These are phyloP conservation scores for Ophiostoma perfectum DNA, from an alignment of 2,329 filamentous ascomycete genomes.

Conservation along the genomic window DNA sequence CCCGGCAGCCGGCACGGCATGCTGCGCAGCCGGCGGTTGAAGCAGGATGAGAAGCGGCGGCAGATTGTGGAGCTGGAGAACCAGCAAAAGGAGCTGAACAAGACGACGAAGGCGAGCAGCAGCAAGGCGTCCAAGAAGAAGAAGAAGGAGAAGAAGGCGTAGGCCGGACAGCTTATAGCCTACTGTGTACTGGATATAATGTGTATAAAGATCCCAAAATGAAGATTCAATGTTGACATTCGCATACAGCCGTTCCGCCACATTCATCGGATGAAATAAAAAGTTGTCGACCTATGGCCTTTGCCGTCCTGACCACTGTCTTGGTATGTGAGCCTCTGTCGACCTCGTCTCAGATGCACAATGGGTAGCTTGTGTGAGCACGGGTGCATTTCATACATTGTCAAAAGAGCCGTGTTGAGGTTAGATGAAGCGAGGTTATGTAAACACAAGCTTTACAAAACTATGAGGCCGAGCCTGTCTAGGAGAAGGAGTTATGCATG, in stretches of 20 bases:
- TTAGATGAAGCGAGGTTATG: background rate
- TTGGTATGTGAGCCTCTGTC: background rate
- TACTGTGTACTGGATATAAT: constrained; percentile 15
- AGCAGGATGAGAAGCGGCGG: constrained; percentile 21
- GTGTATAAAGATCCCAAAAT: constrained; percentile 31
- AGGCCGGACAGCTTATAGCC: constrained; percentile 2
- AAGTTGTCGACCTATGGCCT: no score
- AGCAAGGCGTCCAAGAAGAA: constrained; percentile 9
- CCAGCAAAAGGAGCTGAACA: constrained; percentile 23
- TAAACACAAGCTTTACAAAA: background rate
- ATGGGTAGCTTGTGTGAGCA: background rate
- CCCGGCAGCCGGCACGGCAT: constrained; percentile 48
- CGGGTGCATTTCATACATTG: background rate
- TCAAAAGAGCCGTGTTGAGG: background rate
- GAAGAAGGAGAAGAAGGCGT: constrained; percentile 12
- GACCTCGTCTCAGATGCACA: background rate
- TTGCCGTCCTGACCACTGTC: no score
- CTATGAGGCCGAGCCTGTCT: background rate
- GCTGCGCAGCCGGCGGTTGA: constrained; percentile 34
- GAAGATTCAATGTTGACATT: constrained; percentile 5
- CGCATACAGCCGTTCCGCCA: background rate
- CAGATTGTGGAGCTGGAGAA: constrained; percentile 25
- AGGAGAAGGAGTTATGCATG: background rate
- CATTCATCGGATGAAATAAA: background rate
- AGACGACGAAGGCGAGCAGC: constrained; percentile 12